A percentile compares a stretch with the other conserved stretches of the same genome.
Conservation (phyloP, 306 rosid genomes). For the Mucuna pruriens region DNA sequence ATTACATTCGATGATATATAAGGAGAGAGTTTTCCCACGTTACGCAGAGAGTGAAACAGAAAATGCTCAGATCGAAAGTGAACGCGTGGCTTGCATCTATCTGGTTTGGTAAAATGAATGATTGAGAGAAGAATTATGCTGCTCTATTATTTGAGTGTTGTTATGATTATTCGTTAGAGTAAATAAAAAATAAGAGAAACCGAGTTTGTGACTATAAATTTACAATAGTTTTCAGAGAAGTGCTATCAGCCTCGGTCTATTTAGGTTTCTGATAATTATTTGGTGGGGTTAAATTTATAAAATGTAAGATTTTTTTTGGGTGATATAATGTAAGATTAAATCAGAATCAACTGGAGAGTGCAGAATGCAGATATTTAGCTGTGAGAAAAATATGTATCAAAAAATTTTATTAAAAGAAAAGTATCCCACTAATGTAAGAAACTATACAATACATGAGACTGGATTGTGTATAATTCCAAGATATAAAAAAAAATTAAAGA, state of each 20-base stretch:
- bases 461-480: too few species aligned
- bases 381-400: too few species aligned
- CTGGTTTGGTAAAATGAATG: slow-evolving; percentile 33
- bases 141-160: neutral
- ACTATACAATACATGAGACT: too few species aligned
- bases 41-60: neutral
- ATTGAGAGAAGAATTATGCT: slow-evolving; percentile 20
- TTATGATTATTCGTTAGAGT: neutral
- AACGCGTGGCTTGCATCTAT: slow-evolving; percentile 32
- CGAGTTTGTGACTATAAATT: neutral
- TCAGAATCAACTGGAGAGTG: neutral
- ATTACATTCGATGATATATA: neutral
- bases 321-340: too few species aligned
- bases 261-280: slow-evolving; percentile 13
- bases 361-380: too few species aligned
- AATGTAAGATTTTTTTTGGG: too few species aligned
- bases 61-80: neutral
- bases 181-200: neutral
- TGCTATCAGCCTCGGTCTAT: too few species aligned
- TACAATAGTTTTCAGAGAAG: neutral
- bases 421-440: too few species aligned
- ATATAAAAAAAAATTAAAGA: too few species aligned
- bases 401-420: too few species aligned
- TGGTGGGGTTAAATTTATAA: too few species aligned
- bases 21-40: neutral